Evolutionary conservation across 2,329 filamentous ascomycete species (phyloP).

Genomic region (Ophiostoma himal-ulmi): DNA sequence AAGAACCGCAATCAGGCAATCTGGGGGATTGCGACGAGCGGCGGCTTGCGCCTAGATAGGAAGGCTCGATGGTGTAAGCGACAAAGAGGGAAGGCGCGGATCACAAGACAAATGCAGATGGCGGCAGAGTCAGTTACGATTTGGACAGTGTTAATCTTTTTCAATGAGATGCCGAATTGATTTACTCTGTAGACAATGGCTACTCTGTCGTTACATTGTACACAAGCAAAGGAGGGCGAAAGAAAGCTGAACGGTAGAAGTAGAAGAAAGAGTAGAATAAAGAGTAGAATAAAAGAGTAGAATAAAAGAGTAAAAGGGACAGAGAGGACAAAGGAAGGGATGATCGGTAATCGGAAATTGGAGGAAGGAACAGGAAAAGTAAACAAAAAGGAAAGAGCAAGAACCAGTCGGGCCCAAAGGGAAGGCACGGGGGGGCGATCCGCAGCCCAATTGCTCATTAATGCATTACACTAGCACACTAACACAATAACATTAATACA

Average conservation of each 20-base stretch:
- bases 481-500: too few relatives aligned
- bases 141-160: too few relatives aligned
- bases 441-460: neutral
- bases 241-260: neutral
- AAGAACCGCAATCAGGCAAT: neutral
- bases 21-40: neutral
- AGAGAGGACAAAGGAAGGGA: neutral
- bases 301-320: neutral
- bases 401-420: neutral
- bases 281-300: neutral
- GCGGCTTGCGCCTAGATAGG: neutral
- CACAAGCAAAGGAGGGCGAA: too few relatives aligned
- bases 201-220: too few relatives aligned
- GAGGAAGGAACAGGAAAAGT: neutral
- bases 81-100: neutral
- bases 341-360: too few relatives aligned
- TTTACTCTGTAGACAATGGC: too few relatives aligned
- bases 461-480: neutral
- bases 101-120: neutral
- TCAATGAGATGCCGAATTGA: too few relatives aligned
- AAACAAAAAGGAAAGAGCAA: neutral
- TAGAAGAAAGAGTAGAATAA: neutral
- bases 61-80: slow-evolving; percentile 9
- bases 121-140: neutral
- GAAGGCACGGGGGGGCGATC: neutral